These are phyloP conservation scores for Monascus purpureus DNA, from an alignment of 495 filamentous ascomycete genomes.

Conservation along the genomic window DNA sequence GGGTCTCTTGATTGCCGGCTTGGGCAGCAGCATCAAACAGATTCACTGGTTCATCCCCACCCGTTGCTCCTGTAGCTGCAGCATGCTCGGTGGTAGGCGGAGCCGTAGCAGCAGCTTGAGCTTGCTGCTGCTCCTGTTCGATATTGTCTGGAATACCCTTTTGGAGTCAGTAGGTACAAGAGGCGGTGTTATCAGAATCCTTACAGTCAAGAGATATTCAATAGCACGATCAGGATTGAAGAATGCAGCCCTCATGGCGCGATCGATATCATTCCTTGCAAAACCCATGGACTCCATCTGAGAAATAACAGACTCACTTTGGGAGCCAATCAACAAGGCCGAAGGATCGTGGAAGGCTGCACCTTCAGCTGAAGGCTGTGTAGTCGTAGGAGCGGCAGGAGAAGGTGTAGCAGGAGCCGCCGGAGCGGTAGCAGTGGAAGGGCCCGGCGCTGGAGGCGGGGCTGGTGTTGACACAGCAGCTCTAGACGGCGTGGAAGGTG, in stretches of 20 bases:
- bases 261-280: slow-evolving; percentile 67
- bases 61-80: slow-evolving; percentile 27
- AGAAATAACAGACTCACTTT: slow-evolving; percentile 73
- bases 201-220: slow-evolving; percentile 80
- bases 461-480: slow-evolving; percentile 33
- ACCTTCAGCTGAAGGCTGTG: slow-evolving; percentile 21
- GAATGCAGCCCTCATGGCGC: slow-evolving; percentile 89
- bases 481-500: slow-evolving; percentile 44
- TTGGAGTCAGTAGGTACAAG: slow-evolving; percentile 5
- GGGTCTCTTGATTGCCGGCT: slow-evolving; percentile 34
- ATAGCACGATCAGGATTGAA: slow-evolving; percentile 95
- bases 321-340: slow-evolving; percentile 66
- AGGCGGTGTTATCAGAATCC: slow-evolving; percentile 13
- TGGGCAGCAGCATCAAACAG: slow-evolving; percentile 88
- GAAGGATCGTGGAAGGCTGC: slow-evolving; percentile 59
- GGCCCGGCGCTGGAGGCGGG: slow-evolving; percentile 56
- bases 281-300: slow-evolving; percentile 98
- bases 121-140: slow-evolving; percentile 50
- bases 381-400: slow-evolving; percentile 46
- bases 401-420: slow-evolving; percentile 48
- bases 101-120: slow-evolving; percentile 24
- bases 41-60: slow-evolving; percentile 61
- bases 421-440: slow-evolving; percentile 46
- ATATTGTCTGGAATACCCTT: slow-evolving; percentile 88
- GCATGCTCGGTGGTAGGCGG: slow-evolving; percentile 18